Evolutionary conservation across 169 alveolate genomes (phyloP), one percentile per base, ranked within the genome.

Genomic region (Eimeria maxima): DNA sequence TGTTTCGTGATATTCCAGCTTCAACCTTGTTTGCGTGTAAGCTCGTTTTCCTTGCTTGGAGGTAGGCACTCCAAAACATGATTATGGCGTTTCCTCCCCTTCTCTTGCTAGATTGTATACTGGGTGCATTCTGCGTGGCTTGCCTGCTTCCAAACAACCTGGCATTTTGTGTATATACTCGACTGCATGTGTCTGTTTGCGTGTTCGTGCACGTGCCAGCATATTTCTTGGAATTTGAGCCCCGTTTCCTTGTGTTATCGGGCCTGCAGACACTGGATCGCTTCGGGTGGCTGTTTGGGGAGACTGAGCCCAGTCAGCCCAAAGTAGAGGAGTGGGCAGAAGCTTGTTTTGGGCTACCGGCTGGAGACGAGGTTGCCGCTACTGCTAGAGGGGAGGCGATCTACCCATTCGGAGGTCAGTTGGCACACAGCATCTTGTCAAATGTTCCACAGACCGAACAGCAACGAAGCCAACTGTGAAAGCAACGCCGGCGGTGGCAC

Each of bases 201-300:
- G n/a, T 63, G 38, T 63, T 63, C 38, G 29, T 11, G 3, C 38
- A 24, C 73, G 18, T 63, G 73, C 73, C 29, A 24, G 38, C 73
- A 63, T 24, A 11, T 3, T 63, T 63, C 38, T 60, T 18, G 29
- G 20, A 16, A 4, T 5, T 63, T 63, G 18, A 24, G 11, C 11
- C 38, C n/a, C 73, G 7, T 69, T 13, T 14, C 78, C 18, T 5
- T 60, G 38, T 60, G 84, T 38, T 29, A n/a, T 47, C 44, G 5
- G 24, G 86, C 27, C n/a, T 45, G 63, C 86, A 92, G 96, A 29
- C 83, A 6, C 73, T 92, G 50, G 92, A 92, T 16, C 92, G 96
- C 5, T 92, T 92, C 73, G 96, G 96, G 18, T 92, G 96, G 96
- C 60, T 92, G 53, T 78, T 92, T 78, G 96, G 96, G 38, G 96